phyloP scores from a whole-genome alignment of 345 rosid genomes.

The Mallotus nudiflorus region DNA sequence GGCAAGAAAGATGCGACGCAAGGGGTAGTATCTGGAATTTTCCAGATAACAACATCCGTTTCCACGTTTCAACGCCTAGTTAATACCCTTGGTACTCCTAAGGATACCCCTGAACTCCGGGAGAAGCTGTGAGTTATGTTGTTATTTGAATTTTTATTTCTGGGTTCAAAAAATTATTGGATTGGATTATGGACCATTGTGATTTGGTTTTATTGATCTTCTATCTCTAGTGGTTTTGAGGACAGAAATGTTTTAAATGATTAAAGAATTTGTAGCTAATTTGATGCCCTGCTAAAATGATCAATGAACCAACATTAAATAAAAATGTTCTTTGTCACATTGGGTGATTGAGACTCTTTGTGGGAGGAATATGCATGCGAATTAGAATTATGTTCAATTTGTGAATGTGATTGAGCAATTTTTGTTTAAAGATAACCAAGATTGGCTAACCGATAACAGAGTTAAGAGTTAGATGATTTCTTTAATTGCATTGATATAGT shows the following conservation, averaged over 20 bases:
- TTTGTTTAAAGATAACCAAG: no score
- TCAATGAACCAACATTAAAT: no score
- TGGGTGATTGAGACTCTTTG: no score
- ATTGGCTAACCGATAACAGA: neutral
- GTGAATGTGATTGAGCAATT: no score
- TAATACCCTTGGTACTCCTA: slow-evolving; percentile 95
- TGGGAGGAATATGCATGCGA: no score
- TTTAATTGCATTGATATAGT: no score
- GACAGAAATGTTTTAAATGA: no score
- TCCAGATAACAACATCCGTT: slow-evolving; percentile 97
- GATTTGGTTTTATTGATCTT: neutral
- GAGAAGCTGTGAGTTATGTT: slow-evolving; percentile 73
- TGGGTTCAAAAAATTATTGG: neutral
- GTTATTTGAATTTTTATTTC: neutral
- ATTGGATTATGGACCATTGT: neutral
- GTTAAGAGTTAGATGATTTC: neutral
- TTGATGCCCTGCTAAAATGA: no score
- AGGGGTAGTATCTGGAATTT: slow-evolving; percentile 92
- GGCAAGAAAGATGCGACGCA: slow-evolving; percentile 79
- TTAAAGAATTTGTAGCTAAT: no score
- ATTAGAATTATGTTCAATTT: no score
- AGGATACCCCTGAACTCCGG: slow-evolving; percentile 92
- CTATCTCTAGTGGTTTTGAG: no score
- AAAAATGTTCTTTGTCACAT: no score
- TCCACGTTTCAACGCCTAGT: slow-evolving; percentile 92